A percentile compares a stretch with the other conserved stretches of the same genome.
Conservation (phyloP, 2,329 filamentous ascomycete species). For the Nannizzia gypsea region DNA sequence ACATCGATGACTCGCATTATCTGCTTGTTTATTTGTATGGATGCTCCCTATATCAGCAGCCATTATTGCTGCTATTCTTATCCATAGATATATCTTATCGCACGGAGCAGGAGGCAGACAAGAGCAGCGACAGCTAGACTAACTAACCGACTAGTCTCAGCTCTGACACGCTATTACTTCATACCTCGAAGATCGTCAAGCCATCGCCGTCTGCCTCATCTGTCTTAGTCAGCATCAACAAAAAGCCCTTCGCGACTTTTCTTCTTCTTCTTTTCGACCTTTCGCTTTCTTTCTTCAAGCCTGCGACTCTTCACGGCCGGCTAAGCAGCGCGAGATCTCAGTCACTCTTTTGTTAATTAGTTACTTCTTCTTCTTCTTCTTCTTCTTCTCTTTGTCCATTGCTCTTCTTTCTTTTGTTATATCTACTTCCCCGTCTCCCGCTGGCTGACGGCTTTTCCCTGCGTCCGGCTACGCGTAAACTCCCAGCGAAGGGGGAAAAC, state of each 20-base stretch:
- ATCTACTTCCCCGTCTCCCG: constrained; percentile 4
- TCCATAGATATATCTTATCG: too few species aligned
- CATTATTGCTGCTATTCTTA: too few species aligned
- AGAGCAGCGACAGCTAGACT: too few species aligned
- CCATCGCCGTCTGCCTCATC: not conserved
- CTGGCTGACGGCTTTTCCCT: not conserved
- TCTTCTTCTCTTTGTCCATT: not conserved
- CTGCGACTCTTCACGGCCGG: not conserved
- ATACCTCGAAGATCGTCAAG: not conserved
- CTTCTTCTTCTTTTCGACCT: constrained; percentile 10
- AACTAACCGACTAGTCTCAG: too few species aligned
- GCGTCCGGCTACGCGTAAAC: constrained; percentile 2
- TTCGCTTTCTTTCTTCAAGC: not conserved
- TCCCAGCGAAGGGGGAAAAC: not conserved
- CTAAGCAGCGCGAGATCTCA: constrained; percentile 14
- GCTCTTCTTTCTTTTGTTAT: constrained; percentile 9
- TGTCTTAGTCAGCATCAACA: not conserved
- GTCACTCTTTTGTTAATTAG: constrained; percentile 16
- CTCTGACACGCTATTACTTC: too few species aligned
- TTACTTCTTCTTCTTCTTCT: not conserved
- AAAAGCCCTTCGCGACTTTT: constrained; percentile 6
- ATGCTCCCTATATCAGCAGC: too few species aligned
- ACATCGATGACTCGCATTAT: too few species aligned
- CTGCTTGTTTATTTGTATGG: too few species aligned
- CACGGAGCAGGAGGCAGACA: too few species aligned